These are phyloP conservation scores for Chlamydomonas urium DNA, from an alignment of 139 green algal genomes.

Conservation along the genomic window DNA sequence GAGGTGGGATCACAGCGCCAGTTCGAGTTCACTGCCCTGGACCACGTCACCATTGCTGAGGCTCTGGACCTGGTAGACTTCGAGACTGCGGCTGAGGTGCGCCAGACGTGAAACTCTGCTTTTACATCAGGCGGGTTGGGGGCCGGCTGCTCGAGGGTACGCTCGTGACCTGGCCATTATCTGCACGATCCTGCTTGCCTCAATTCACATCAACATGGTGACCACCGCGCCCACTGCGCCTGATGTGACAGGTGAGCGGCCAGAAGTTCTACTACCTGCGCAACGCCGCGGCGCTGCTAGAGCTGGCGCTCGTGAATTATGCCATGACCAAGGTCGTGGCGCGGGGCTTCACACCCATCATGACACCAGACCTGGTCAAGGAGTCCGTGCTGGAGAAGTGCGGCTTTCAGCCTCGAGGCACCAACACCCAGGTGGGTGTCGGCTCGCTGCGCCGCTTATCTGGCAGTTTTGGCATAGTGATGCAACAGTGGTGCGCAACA, in stretches of 20 bases:
- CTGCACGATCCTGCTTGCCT: too few species aligned
- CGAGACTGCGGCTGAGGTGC: constrained; percentile 75
- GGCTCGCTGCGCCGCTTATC: too few species aligned
- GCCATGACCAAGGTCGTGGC: constrained; percentile 63
- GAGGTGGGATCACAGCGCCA: constrained; percentile 39
- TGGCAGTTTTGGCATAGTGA: too few species aligned
- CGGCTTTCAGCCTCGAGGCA: constrained; percentile 91
- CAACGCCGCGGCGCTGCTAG: constrained; percentile 85
- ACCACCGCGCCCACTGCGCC: too few species aligned
- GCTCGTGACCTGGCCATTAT: too few species aligned
- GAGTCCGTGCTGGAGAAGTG: constrained; percentile 92
- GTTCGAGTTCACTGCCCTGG: constrained; percentile 70
- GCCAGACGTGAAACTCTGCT: too few species aligned
- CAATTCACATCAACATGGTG: too few species aligned
- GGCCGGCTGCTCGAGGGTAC: too few species aligned
- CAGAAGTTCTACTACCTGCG: constrained; percentile 96
- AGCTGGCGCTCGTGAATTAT: constrained; percentile 93
- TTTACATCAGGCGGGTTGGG: too few species aligned
- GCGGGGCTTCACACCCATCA: constrained; percentile 83
- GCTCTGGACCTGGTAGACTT: constrained; percentile 83
- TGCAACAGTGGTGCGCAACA: too few species aligned
- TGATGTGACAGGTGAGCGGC: constrained; percentile 50
- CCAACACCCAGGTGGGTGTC: constrained; percentile 93
- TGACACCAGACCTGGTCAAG: constrained; percentile 92
- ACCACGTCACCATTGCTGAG: constrained; percentile 81